These are phyloP conservation scores for Umbellularia californica DNA, from an alignment of 164 flowering plant genomes.

Conservation along the genomic window DNA sequence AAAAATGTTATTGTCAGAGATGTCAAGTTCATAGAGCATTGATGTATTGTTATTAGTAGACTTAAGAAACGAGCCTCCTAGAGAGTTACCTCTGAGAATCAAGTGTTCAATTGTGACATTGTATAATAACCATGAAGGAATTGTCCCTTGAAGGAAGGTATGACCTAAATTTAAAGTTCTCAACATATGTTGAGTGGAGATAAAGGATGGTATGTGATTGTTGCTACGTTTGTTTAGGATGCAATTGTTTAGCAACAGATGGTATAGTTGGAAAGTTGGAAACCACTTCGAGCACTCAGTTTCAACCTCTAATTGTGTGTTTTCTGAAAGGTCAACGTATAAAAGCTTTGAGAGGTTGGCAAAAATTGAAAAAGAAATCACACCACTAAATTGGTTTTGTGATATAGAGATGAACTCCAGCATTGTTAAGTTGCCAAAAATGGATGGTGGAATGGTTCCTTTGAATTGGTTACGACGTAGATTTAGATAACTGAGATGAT, in stretches of 20 bases:
- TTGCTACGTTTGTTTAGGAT: neutral
- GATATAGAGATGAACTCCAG: slow-evolving; percentile 2
- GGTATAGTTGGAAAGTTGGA: slow-evolving; percentile 5
- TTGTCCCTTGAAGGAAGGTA: slow-evolving; percentile 1
- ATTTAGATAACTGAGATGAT: neutral
- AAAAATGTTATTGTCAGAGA: neutral
- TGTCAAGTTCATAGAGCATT: neutral
- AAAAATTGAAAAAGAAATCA: neutral
- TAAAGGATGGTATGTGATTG: neutral
- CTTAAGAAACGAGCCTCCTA: neutral
- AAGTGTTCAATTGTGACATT: neutral
- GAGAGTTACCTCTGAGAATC: neutral
- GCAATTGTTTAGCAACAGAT: slow-evolving; percentile 1
- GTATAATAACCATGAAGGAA: slow-evolving; percentile 9
- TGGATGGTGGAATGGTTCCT: slow-evolving; percentile 7
- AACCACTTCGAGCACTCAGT: neutral
- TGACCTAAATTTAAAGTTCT: neutral
- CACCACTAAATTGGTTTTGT: neutral
- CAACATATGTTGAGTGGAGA: slow-evolving; percentile 3
- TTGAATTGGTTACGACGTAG: neutral
- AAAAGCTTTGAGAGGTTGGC: slow-evolving; percentile 7
- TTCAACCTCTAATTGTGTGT: neutral
- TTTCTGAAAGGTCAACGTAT: neutral
- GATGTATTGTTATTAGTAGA: neutral
- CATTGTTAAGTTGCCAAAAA: neutral